Evolutionary conservation across 2,329 filamentous ascomycete genomes (phyloP).

Genomic region (Epichloe gansuensis): DNA sequence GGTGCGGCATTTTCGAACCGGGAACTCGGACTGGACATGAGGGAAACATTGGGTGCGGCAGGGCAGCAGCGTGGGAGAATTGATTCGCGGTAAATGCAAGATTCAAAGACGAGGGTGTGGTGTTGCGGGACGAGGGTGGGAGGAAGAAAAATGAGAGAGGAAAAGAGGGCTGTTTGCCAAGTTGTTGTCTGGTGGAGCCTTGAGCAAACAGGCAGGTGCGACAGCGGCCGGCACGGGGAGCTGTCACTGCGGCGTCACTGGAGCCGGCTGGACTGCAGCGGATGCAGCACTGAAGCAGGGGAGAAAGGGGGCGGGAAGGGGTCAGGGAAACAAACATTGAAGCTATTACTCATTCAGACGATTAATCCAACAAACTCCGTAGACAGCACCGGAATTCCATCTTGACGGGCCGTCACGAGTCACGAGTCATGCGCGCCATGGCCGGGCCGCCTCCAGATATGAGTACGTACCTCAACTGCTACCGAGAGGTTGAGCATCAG

Average conservation of each 20-base stretch:
- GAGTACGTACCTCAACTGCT: not conserved
- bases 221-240: constrained; percentile 1
- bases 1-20: constrained; percentile 44
- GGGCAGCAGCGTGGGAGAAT: constrained; percentile 13
- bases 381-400: not conserved
- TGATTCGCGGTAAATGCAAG: constrained; percentile 13
- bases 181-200: not conserved
- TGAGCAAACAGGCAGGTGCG: not conserved
- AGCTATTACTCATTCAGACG: not conserved
- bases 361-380: not conserved
- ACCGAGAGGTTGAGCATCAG: not conserved
- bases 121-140: constrained; percentile 10
- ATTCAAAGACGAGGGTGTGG: constrained; percentile 8
- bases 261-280: not conserved
- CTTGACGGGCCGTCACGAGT: not conserved
- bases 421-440: not conserved
- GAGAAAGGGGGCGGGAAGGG: not conserved
- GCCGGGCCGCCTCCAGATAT: not conserved
- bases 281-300: not conserved
- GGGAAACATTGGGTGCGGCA: constrained; percentile 39
- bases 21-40: constrained; percentile 43
- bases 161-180: constrained; percentile 3
- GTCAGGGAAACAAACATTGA: not conserved
- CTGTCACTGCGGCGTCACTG: constrained; percentile 2
- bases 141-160: constrained; percentile 7